Base-by-base conservation (phyloP, 208 protist genomes). In the Trypanosoma scelopori region DNA sequence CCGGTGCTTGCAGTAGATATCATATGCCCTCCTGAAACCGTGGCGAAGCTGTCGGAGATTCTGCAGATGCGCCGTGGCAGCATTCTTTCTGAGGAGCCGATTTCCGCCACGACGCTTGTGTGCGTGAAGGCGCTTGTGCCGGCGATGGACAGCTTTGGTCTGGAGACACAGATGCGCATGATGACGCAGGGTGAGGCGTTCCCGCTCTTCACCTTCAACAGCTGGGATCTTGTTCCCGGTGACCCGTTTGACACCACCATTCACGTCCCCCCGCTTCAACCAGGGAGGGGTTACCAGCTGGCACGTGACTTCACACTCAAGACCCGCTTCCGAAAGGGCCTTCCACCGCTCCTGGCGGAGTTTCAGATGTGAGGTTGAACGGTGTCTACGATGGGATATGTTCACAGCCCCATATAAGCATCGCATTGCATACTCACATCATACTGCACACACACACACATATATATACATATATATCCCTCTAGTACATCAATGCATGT, bases 261-360 rank as follows among this genome's bases (percentile, higher is more conserved):
- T 37, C 84, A 91, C 28, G 81, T 99, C 4, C 74, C 71, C 20
- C 97, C 98, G n/a, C 81, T 99, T 3, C 96, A 99, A 78, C 98
- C 98, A 16, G 85, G 87, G 55, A 84, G 89, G 15, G 75, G 90
- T 12, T 83, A 84, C 22, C 84, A 97, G 65, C 86, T 99, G 11
- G 97, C 99, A n/a, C 88, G 99, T 45, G 99, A 99, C 55, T 99
- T 99, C 79, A 98, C 99, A 70, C 79, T 99, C 55, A 99, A 99
- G 82, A 99, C 98, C 7, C 82, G 98, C 25, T 89, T 98, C 50
- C 89, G 98, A 65, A 99, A 99, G 69, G 98, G 95, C 16, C 72
- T 99, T 22, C 74, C 86, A 47, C 75, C 74, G 50, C 82, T 89
- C 55, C 69, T 84, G 15, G 69, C 73, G 1, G 86, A 92, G 22